phyloP scores from a whole-genome alignment of 345 rosid genomes.

The Pistacia atlantica region DNA sequence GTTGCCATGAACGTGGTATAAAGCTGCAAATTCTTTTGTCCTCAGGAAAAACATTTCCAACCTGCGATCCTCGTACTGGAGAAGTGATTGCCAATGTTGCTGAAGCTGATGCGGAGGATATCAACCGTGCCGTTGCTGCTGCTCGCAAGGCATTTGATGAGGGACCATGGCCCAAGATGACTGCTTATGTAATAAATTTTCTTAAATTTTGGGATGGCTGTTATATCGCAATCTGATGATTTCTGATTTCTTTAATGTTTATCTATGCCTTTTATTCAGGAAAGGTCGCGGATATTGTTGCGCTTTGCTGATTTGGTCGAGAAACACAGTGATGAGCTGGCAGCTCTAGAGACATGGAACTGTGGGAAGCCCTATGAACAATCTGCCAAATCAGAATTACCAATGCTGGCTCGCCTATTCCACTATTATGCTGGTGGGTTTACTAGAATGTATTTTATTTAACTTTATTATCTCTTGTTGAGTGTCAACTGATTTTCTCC shows the following conservation, averaged over 20 bases:
- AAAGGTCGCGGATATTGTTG: conserved; percentile 71
- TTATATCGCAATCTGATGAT: background rate
- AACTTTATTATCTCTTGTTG: background rate
- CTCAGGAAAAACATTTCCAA: conserved; percentile 66
- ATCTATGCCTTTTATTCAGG: conserved; percentile 46
- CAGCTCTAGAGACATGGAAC: conserved; percentile 92
- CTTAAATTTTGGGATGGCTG: background rate
- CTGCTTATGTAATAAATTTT: conserved; percentile 48
- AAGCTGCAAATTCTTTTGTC: conserved; percentile 12
- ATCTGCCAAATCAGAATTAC: conserved; percentile 58
- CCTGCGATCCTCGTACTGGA: conserved; percentile 67
- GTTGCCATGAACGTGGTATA: background rate
- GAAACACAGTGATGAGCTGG: conserved; percentile 82
- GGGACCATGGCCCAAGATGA: conserved; percentile 81
- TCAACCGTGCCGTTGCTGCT: conserved; percentile 64
- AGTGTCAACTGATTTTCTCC: background rate
- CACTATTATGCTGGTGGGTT: conserved; percentile 85
- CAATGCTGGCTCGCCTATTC: conserved; percentile 70
- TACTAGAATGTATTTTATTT: background rate
- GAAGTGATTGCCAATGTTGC: conserved; percentile 73
- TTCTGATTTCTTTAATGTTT: background rate
- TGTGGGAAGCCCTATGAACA: conserved; percentile 90
- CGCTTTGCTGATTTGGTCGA: conserved; percentile 86
- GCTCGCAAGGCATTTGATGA: conserved; percentile 83
- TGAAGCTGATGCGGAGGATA: conserved; percentile 69